These are phyloP conservation scores for Suillus discolor DNA, from an alignment of 768 basidiomycete genomes.

Conservation along the genomic window DNA sequence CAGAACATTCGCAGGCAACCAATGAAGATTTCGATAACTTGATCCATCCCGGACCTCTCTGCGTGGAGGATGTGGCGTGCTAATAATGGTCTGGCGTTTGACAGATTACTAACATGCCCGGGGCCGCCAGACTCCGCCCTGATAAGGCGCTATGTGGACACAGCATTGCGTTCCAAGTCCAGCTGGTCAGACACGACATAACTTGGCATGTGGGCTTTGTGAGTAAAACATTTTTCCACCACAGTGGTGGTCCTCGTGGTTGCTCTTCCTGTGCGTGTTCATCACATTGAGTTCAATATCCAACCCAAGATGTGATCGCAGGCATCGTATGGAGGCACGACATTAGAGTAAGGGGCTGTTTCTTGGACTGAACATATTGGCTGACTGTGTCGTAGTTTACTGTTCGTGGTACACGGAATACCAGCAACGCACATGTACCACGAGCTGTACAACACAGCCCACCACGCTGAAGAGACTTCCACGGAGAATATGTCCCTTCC, in stretches of 20 bases:
- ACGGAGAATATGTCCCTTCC: neutral
- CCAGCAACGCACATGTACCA: neutral
- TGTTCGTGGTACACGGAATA: neutral
- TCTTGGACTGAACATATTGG: neutral
- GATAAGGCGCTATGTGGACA: neutral
- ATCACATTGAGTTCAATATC: neutral
- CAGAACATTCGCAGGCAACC: neutral
- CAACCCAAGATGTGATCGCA: neutral
- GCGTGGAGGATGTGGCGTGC: neutral
- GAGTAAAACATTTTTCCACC: neutral
- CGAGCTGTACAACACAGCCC: neutral
- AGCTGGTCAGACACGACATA: neutral
- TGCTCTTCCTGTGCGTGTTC: neutral
- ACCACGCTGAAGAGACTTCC: neutral
- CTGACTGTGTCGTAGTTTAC: neutral
- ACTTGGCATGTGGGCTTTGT: constrained; percentile 1
- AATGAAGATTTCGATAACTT: neutral
- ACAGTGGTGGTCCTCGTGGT: neutral
- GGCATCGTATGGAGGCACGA: neutral
- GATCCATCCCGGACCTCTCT: neutral
- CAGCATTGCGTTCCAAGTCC: neutral
- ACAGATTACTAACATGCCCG: neutral
- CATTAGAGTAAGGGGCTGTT: neutral
- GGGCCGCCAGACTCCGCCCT: neutral
- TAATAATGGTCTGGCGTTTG: neutral